Base-by-base conservation (phyloP, 2,329 filamentous ascomycete genomes). In the Cladobotryum mycophilum region DNA sequence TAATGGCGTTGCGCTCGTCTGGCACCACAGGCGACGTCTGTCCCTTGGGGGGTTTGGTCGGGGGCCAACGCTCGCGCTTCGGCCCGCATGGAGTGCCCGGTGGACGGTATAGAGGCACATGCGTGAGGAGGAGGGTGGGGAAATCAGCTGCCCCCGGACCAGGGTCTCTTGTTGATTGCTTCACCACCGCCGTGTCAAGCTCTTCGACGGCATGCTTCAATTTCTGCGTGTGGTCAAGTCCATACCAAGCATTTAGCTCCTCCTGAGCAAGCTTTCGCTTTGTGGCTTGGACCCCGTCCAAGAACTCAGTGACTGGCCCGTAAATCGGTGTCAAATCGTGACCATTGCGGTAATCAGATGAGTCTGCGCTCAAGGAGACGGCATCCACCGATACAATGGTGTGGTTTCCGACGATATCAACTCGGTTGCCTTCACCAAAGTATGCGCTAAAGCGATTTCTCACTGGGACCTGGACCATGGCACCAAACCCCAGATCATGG, bases 361-460 rank as follows among this genome's bases (percentile, higher is more conserved):
- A 73, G 41, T 66, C 77, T 3, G 93, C 92, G 62, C 89, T 95
- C 60, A 97, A 69, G 0, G 91, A 96, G 4, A 96, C 85, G 0
- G 86, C 82, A 64, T 99, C 93, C 7, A 99, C 79, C 1, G 89
- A 95, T 17, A 99, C 88, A 64, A 99, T 90, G 0, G 89, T 95
- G 66, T 99, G 93, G 63, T 99, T 99, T 12, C 89, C 93, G 48
- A 97, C 78, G 5, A 97, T 79, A 65, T 97, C 90, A 17, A 99
- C 84, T 8, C 89, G 79, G 67, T 96, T 97, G n/a, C 85, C 81
- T 49, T 93, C 85, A 4, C 93, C 93, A 69, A 99, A 97, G 64
- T 85, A 96, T 3, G 85, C 82, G 61, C 86, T 81, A 66, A 97
- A 99, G 14, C 93, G 78, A 60, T 93, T 78, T 47, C 91, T 81